These are phyloP conservation scores for Scalesia atractyloides DNA, from an alignment of 129 eudicot genomes.

Conservation along the genomic window DNA sequence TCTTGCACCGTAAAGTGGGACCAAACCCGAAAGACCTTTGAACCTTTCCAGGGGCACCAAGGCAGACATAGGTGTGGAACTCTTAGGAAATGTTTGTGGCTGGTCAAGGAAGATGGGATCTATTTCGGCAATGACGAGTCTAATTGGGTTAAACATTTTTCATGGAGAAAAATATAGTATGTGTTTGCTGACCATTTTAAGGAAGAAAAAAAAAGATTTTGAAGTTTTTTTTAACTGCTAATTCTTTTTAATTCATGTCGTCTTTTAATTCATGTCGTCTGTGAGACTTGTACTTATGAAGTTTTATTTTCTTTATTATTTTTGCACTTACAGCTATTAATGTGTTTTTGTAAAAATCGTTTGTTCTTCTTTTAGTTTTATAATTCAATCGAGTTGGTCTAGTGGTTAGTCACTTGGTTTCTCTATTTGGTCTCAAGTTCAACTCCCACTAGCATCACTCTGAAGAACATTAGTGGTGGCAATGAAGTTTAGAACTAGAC, in stretches of 20 bases:
- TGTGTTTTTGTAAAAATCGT: not conserved
- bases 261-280: no score
- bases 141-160: constrained; percentile 47
- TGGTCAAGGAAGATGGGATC: constrained; percentile 65
- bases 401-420: no score
- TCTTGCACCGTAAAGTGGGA: constrained; percentile 62
- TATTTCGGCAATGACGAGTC: constrained; percentile 47
- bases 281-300: no score
- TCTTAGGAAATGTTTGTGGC: constrained; percentile 42
- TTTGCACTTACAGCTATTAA: not conserved
- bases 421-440: no score
- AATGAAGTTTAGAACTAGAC: no score
- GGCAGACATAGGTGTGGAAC: constrained; percentile 37
- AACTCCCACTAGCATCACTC: no score
- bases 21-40: constrained; percentile 39
- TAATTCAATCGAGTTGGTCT: no score
- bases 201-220: not conserved
- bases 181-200: not conserved
- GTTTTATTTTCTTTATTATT: not conserved
- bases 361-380: not conserved
- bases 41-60: constrained; percentile 35
- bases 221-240: not conserved
- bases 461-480: no score
- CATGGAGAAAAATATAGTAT: constrained; percentile 31
- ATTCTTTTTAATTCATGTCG: no score